Evolutionary conservation across 2,329 filamentous ascomycete genomes (phyloP), one percentile per base, ranked within the genome.

Genomic region (Pestalotiopsis sp.): DNA sequence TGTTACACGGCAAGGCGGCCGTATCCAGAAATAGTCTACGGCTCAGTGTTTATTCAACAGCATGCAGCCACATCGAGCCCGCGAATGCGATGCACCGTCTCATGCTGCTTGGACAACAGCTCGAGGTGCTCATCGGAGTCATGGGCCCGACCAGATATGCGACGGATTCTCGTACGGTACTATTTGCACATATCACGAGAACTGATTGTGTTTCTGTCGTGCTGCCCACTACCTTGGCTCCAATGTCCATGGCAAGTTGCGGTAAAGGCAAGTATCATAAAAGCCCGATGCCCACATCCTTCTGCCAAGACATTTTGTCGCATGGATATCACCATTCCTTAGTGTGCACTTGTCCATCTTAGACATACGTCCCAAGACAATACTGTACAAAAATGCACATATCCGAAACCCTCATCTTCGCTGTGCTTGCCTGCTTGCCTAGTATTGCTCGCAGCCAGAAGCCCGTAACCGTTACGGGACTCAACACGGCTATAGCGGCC

Each of bases 401-500:
- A 52, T 52, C 45, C 45, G 45, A 25, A 49, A 23, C 17, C 7
- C 38, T 60, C 14, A 6, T 69, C 14, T 72, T 61, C 61, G 60
- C 67, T 25, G 58, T 67, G 17, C 67, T 67, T 61, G 57, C 66
- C 31, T 17, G 67, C 56, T 39, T 60, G 4, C 41, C 69, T 60
- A 49, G 45, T 25, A 58, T 72, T 31, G 65, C 49, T 13, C 20
- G 14, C 45, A 52, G 45, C 52, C 65, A 31, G 66, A 62, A 70
- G 61, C 69, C 65, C 11, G 68, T 77, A 11, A 71, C 73, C 4
- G 71, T 77, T 6, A 71, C 69, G 39, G 76, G 75, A 14, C 67
- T 75, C 67, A 72, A 69, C 14, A 77, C 75, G 20, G 75, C 75
- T 4, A 71, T 77, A 36, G 66, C 73, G 41, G 64, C 65, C 23